These are phyloP conservation scores for Malus sylvestris DNA, from an alignment of 306 rosid species.

Conservation along the genomic window DNA sequence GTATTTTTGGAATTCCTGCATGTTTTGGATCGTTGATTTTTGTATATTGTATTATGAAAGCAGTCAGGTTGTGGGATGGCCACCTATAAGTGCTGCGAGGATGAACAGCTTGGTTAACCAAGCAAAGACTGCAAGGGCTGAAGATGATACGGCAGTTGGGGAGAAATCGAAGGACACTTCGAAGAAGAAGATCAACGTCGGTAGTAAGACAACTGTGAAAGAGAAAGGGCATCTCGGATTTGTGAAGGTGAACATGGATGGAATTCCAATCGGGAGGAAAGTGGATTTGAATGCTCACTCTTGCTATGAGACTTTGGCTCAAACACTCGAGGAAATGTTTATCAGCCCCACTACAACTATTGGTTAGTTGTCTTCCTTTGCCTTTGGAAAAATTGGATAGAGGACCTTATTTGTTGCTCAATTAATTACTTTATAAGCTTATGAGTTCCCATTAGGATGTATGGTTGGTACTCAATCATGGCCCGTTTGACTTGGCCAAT, in stretches of 20 bases:
- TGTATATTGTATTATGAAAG: slow-evolving; percentile 6
- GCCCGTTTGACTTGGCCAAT: not conserved
- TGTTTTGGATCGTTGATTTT: slow-evolving; percentile 2
- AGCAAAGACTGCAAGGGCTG: slow-evolving; percentile 42
- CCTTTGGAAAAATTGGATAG: not conserved
- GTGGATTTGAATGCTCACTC: slow-evolving; percentile 63
- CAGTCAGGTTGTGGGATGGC: slow-evolving; percentile 83
- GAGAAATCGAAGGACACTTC: slow-evolving; percentile 32
- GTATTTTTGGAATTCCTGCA: not conserved
- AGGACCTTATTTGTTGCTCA: not conserved
- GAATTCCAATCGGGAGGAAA: slow-evolving; percentile 56
- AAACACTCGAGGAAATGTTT: slow-evolving; percentile 61
- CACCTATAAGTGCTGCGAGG: slow-evolving; percentile 60
- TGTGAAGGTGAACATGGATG: slow-evolving; percentile 66
- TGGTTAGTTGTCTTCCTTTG: slow-evolving; percentile 23
- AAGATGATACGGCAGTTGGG: slow-evolving; percentile 28
- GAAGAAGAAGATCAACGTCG: slow-evolving; percentile 26
- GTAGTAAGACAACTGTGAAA: slow-evolving; percentile 13
- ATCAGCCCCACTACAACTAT: slow-evolving; percentile 23
- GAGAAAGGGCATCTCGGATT: slow-evolving; percentile 44
- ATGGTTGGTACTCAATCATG: not conserved
- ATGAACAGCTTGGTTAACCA: slow-evolving; percentile 59
- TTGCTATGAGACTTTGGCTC: slow-evolving; percentile 54
- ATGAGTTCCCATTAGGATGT: not conserved
- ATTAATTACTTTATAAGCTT: not conserved